Base-by-base conservation (phyloP, 306 rosid genomes). In the Glycine tomentella region DNA sequence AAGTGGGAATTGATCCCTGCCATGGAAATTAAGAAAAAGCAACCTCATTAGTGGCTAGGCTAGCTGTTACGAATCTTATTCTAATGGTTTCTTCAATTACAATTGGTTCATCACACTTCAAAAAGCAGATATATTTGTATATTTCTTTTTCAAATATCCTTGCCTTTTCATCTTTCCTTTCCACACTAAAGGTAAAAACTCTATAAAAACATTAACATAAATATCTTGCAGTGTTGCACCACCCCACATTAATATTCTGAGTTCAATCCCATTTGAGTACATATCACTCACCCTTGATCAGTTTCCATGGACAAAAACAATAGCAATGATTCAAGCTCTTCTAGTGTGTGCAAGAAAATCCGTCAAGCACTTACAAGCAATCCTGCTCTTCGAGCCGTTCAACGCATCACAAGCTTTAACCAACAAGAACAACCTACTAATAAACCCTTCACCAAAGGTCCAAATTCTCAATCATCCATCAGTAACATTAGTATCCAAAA, bases 1-100 rank as follows among this genome's bases (percentile, higher is more conserved):
- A 75, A 78, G 53, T 45, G 66, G 79, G 97, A 84, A 89, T 89
- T 79, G 92, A 86, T 89, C 87, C 93, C 83, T 74, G 15, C 73
- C 66, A 76, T 34, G 20, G 64, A 68, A 84, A 87, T 16, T 68
- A 77, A 70, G 67, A 56, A 67, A 25, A 70, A 76, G 80, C 40
- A 61, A 45, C 42, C 76, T 14, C 62, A 11, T 82, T 78, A 82
- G 83, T 75, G 68, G 53, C 50, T 65, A 12, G 7, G 33, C 52
- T 42, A 69, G 55, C 40, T 45, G 31, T 44, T 9, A 36, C 25
- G 90, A 87, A 86, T 87, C 86, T 71, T 67, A 69, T 73, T 76
- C 20, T 13, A 4, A 55, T 17, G 48, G 50, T 70, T 66, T 10
- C 74, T 11, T 34, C 69, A 66, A 71, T 45, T 51, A 75, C 63